phyloP scores from a whole-genome alignment of 495 filamentous ascomycete species.

The Thermothielavioides terrestris region DNA sequence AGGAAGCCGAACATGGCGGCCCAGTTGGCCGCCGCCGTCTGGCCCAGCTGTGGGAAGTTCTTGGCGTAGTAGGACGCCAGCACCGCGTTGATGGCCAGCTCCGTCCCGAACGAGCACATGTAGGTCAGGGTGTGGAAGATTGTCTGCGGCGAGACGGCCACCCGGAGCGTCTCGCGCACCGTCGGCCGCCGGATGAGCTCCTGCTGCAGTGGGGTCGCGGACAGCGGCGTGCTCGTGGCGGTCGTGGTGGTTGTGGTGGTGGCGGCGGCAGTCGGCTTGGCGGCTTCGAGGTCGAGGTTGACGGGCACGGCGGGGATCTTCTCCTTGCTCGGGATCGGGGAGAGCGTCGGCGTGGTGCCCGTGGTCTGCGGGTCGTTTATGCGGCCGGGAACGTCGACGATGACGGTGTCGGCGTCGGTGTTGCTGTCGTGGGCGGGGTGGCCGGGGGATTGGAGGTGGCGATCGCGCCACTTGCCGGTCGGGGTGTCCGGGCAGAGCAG shows the following conservation, averaged over 20 bases:
- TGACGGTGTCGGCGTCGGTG: slow-evolving; percentile 7
- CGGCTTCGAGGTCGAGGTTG: neutral
- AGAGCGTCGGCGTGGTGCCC: neutral
- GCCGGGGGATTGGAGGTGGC: neutral
- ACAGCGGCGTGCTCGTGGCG: no score
- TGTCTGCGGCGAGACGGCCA: slow-evolving; percentile 52
- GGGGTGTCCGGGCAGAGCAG: slow-evolving; percentile 77
- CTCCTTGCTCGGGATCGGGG: neutral
- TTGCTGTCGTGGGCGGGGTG: neutral
- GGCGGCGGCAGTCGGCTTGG: neutral
- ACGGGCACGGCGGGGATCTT: neutral
- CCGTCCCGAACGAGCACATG: slow-evolving; percentile 76
- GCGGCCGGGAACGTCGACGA: slow-evolving; percentile 46
- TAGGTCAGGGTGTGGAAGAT: slow-evolving; percentile 60
- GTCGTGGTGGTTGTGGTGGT: neutral
- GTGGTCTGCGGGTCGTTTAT: slow-evolving; percentile 41
- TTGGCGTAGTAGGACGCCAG: slow-evolving; percentile 71
- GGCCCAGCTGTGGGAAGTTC: slow-evolving; percentile 65
- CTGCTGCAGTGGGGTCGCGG: slow-evolving; percentile 16
- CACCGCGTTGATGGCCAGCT: slow-evolving; percentile 77
- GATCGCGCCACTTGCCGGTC: slow-evolving; percentile 55
- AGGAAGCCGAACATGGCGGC: slow-evolving; percentile 89
- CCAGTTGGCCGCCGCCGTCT: slow-evolving; percentile 69
- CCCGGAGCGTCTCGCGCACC: slow-evolving; percentile 43
- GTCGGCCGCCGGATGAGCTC: slow-evolving; percentile 62